Evolutionary conservation across 2,329 filamentous ascomycete species (phyloP), one percentile per base, ranked within the genome.

Genomic region (Microascus cirrosus): DNA sequence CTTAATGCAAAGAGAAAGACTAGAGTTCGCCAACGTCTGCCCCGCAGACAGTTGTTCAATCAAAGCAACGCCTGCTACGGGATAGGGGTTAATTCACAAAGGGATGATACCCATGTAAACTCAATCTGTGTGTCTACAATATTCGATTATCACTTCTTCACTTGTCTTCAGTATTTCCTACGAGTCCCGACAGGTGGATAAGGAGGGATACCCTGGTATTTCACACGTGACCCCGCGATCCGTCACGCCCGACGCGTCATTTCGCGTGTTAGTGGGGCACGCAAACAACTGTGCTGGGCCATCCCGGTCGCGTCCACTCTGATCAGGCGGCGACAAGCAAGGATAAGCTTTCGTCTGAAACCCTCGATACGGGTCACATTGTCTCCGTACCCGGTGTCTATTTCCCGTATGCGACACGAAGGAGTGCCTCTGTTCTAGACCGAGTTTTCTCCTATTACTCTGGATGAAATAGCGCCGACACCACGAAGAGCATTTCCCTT

Each of bases 171-270:
- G 28, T 8, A 8, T 32, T 32, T 32, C 28, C 28, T 8, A 4
- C 28, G 28, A n/a, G 28, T 8, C 28, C 28, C 8, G 28, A 4
- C 28, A 8, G 28, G 28, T 32, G 28, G 28, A 4, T 32, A 8
- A 8, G 8, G 28, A 8, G 28, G 4, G 24, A 32, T 36, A 8
- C 50, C 6, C n/a, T 7, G 15, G 39, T 6, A 39, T 39, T 4
- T 2, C 11, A 18, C 60, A 61, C 59, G 60, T 61, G 60, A 61
- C 45, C 22, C 48, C 59, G 60, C 60, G 60, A 57, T 32, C 13
- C 4, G 15, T 22, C 51, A 57, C 56, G 56, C 56, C 25, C 8
- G 24, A 57, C 56, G 25, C 50, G 51, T 57, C 58, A 52, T 57
- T 58, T 35, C 18, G 36, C 28, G 36, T 52, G 42, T 28, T 59